phyloP scores from a whole-genome alignment of 805 yeast species.

The Candida adriatica region DNA sequence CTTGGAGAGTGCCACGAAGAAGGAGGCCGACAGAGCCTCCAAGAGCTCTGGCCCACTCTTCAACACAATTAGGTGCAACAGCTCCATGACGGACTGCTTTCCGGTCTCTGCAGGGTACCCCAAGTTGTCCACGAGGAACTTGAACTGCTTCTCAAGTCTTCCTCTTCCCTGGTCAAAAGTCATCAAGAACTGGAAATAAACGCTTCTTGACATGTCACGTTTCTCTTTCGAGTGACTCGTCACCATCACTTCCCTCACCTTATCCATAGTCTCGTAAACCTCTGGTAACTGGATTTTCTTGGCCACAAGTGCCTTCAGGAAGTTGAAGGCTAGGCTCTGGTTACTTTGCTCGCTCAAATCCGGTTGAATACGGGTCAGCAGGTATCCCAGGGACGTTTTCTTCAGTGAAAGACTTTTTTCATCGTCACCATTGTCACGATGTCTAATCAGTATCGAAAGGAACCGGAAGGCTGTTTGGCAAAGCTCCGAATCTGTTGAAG shows the following conservation, averaged over 20 bases:
- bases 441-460: slow-evolving; percentile 64
- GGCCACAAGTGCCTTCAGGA: slow-evolving; percentile 69
- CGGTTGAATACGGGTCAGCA: slow-evolving; percentile 67
- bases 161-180: slow-evolving; percentile 93
- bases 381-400: slow-evolving; percentile 64
- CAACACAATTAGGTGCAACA: slow-evolving; percentile 61
- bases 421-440: slow-evolving; percentile 54
- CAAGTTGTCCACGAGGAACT: slow-evolving; percentile 71
- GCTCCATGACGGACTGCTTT: slow-evolving; percentile 84
- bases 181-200: slow-evolving; percentile 79
- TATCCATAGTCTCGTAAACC: slow-evolving; percentile 81
- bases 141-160: slow-evolving; percentile 74
- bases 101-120: slow-evolving; percentile 83
- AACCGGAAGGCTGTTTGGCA: slow-evolving; percentile 76
- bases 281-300: slow-evolving; percentile 78
- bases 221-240: slow-evolving; percentile 81
- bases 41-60: slow-evolving; percentile 58
- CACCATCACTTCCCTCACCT: slow-evolving; percentile 76
- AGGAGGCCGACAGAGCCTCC: slow-evolving; percentile 58
- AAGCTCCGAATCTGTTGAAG: slow-evolving; percentile 70
- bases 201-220: slow-evolving; percentile 76
- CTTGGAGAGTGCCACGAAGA: slow-evolving; percentile 77
- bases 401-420: slow-evolving; percentile 42
- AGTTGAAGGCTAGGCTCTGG: slow-evolving; percentile 84
- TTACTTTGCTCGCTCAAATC: slow-evolving; percentile 86